Conservation (phyloP, 352 stramenopile species). For the Pythium coloratum region DNA sequence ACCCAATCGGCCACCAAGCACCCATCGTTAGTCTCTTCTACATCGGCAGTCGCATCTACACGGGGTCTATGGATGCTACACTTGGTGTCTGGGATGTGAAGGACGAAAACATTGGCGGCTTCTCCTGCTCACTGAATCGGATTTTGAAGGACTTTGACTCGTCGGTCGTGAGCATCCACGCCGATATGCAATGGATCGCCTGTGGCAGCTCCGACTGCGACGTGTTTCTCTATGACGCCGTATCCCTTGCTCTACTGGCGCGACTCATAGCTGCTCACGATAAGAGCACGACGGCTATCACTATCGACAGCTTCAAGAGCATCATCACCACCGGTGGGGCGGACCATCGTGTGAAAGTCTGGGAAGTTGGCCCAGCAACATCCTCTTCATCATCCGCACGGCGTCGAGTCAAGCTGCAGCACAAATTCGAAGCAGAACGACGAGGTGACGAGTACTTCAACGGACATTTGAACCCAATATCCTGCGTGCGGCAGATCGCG, state of each 20-base stretch:
- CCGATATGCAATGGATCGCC: conserved; percentile 51
- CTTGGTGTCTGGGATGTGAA: conserved; percentile 69
- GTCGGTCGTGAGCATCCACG: conserved; percentile 64
- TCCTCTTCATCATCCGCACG: conserved; percentile 27
- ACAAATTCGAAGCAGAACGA: conserved; percentile 42
- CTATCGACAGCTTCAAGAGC: conserved; percentile 44
- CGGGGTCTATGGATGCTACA: conserved; percentile 59
- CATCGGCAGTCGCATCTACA: conserved; percentile 62
- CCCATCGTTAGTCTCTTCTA: conserved; percentile 72
- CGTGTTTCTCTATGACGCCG: conserved; percentile 66
- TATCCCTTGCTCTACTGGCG: conserved; percentile 40
- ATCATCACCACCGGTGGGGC: conserved; percentile 53
- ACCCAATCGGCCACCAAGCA: conserved; percentile 57
- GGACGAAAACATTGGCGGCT: conserved; percentile 53
- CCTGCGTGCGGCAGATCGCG: conserved; percentile 53
- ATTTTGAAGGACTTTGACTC: conserved; percentile 75
- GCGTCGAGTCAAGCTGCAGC: conserved; percentile 35
- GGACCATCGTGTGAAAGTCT: conserved; percentile 69
- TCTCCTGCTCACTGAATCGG: conserved; percentile 40
- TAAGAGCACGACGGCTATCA: conserved; percentile 47
- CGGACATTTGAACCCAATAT: conserved; percentile 53
- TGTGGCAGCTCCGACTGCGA: conserved; percentile 70
- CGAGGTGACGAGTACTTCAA: conserved; percentile 46
- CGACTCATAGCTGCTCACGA: conserved; percentile 57
- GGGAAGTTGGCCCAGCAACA: conserved; percentile 35